These are phyloP conservation scores for Heritiera fomes DNA, from an alignment of 345 rosid species.

Conservation along the genomic window DNA sequence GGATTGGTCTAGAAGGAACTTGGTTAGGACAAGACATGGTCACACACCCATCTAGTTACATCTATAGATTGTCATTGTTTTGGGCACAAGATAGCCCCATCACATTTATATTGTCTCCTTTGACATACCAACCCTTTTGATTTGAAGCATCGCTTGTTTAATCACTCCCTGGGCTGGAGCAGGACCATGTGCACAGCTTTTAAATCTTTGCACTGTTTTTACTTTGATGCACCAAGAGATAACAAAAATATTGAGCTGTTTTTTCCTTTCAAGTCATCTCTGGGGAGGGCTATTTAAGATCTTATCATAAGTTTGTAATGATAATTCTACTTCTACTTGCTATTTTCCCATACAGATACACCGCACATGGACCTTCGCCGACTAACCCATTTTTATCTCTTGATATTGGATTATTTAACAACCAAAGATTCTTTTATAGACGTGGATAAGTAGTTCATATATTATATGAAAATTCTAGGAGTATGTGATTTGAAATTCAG, in stretches of 20 bases:
- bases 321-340: neutral
- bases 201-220: slow-evolving; percentile 3
- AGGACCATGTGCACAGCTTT: neutral
- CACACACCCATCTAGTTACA: neutral
- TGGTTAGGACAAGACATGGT: neutral
- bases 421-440: neutral
- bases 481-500: too few relatives aligned
- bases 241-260: neutral
- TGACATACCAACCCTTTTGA: slow-evolving; percentile 20
- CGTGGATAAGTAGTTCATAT: too few relatives aligned
- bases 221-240: slow-evolving; percentile 11
- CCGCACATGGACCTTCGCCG: neutral
- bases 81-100: slow-evolving; percentile 7
- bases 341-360: neutral
- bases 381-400: neutral
- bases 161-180: slow-evolving; percentile 6
- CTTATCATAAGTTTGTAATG: neutral
- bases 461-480: too few relatives aligned
- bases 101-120: slow-evolving; percentile 18
- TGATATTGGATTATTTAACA: neutral
- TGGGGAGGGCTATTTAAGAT: neutral
- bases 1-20: neutral
- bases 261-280: slow-evolving; percentile 16
- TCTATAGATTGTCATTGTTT: slow-evolving; percentile 10
- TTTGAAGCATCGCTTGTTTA: slow-evolving; percentile 10